Base-by-base conservation (phyloP, 805 yeast genomes). In the Barnettozyma wickerhamii region DNA sequence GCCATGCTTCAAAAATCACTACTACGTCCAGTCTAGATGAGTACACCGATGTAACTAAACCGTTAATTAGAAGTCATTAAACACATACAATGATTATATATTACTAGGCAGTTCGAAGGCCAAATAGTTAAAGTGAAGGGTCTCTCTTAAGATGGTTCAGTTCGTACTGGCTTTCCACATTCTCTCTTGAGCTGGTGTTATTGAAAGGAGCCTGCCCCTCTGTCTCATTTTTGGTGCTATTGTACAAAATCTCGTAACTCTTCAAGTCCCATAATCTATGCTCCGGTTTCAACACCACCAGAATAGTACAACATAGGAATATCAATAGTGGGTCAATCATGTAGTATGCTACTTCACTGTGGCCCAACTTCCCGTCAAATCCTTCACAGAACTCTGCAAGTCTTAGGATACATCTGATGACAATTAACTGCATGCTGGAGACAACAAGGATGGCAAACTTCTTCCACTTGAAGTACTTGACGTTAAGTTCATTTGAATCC, bases 211-310 rank as follows among this genome's bases (percentile, higher is more conserved):
- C 26, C 9, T 23, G 12, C 9, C 12, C 26, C 26, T 23, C 26
- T 9, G 12, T 12, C 12, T 23, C 26, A 4, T 14, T 7, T 7
- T 28, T 28, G 30, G n/a, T 28, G 30, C n/a, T 14, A 28, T 28
- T 15, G n/a, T 28, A 13, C 30, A n/a, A 28, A 12, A 28, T 3
- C 30, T 28, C 15, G n/a, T 28, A 28, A 13, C 15, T 13, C 30
- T 28, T 28, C 30, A 28, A 9, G n/a, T 37, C 35, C 40, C 40
- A 37, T 33, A 37, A 31, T 29, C 40, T 30, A 10, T 38, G 32
- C 15, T 26, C 35, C 7, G 41, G 26, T 10, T 32, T 38, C 10
- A 26, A 7, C 5, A 18, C 6, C 15, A 38, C 23, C 23, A 32
- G 19, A 17, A 26, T 13, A n/a, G 19, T 4, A 27, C 24, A 38